Conservation (phyloP, 2,329 filamentous ascomycete genomes). For the Raffaelea deltoideospora region DNA sequence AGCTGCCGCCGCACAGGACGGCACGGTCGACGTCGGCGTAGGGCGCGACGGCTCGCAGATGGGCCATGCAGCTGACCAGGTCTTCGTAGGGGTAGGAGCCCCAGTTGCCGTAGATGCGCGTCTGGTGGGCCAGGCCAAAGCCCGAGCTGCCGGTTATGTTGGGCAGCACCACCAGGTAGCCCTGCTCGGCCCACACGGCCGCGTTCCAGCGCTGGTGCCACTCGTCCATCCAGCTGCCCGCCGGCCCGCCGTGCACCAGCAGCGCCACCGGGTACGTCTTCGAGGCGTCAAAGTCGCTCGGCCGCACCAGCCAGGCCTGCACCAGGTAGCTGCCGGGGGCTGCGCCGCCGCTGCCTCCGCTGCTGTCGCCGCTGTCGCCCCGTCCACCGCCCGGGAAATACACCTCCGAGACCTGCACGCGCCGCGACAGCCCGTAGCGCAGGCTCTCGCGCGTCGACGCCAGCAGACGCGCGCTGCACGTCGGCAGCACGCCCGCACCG, state of each 20-base stretch:
- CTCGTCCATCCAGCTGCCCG: conserved; percentile 32
- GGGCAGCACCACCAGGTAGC: conserved; percentile 43
- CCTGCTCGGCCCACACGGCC: conserved; percentile 42
- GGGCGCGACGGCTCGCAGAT: conserved; percentile 32
- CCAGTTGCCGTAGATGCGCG: conserved; percentile 31
- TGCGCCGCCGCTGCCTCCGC: too few species aligned
- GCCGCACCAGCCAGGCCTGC: conserved; percentile 24
- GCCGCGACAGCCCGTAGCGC: conserved; percentile 17
- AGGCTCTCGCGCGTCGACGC: conserved; percentile 16
- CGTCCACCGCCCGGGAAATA: conserved; percentile 23
- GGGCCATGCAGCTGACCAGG: conserved; percentile 35
- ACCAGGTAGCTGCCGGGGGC: conserved; percentile 16
- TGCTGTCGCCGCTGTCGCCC: too few species aligned
- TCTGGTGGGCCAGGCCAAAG: conserved; percentile 29
- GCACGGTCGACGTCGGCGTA: conserved; percentile 38
- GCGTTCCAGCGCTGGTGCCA: conserved; percentile 29
- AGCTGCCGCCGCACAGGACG: conserved; percentile 35
- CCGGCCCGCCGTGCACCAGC: conserved; percentile 24
- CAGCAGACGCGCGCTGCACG: conserved; percentile 12
- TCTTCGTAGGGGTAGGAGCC: conserved; percentile 39
- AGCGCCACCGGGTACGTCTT: conserved; percentile 23
- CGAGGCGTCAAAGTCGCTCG: conserved; percentile 19
- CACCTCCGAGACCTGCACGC: conserved; percentile 22
- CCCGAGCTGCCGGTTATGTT: conserved; percentile 43
- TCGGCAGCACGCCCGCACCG: not conserved